A percentile compares a stretch with the other conserved stretches of the same genome.
Evolutionary conservation across 306 rosid species (phyloP).

Genomic region (Quercus berberidifolia): DNA sequence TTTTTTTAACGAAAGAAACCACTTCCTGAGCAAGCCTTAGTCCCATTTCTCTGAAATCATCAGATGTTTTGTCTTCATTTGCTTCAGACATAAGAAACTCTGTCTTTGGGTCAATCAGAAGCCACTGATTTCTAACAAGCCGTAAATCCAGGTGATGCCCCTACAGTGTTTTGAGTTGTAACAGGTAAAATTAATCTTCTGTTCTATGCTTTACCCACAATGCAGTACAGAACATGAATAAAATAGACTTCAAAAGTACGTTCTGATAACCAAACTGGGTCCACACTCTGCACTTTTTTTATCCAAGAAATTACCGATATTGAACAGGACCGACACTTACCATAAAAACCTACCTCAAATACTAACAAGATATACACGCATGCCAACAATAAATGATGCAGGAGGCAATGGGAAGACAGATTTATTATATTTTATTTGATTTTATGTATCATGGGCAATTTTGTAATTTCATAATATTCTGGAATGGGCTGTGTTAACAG

Average conservation of each 20-base stretch:
- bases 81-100: slow-evolving; percentile 91
- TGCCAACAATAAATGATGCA: too few relatives aligned
- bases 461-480: too few relatives aligned
- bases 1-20: slow-evolving; percentile 62
- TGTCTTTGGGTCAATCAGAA: slow-evolving; percentile 74
- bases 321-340: not conserved
- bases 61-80: slow-evolving; percentile 89
- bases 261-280: not conserved
- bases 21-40: slow-evolving; percentile 86
- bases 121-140: slow-evolving; percentile 93
- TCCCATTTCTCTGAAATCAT: slow-evolving; percentile 96
- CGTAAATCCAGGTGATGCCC: slow-evolving; percentile 95
- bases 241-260: not conserved
- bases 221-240: not conserved
- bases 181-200: not conserved
- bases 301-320: not conserved
- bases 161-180: slow-evolving; percentile 32
- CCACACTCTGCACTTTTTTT: not conserved
- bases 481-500: too few relatives aligned
- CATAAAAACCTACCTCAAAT: not conserved
- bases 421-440: too few relatives aligned
- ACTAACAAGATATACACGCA: not conserved
- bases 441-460: too few relatives aligned
- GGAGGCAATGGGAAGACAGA: too few relatives aligned
- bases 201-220: not conserved